Evolutionary conservation across 2,329 filamentous ascomycete species (phyloP).

Genomic region (Lasiodiplodia gonubiensis): DNA sequence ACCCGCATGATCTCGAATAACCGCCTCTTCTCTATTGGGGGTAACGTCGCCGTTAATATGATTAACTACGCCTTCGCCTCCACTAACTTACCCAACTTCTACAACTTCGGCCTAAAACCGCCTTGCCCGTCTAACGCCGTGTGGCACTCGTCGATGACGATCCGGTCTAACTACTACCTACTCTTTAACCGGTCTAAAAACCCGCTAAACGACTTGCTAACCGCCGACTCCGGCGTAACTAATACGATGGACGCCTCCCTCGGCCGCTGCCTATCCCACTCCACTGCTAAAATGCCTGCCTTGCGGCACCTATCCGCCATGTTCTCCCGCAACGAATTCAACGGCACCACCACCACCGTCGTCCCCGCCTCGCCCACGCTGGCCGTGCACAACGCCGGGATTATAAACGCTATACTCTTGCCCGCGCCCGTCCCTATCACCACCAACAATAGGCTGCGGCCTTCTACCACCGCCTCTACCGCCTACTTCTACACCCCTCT

Average conservation of each 20-base stretch:
- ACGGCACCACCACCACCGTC: constrained; percentile 32
- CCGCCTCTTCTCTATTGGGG: constrained; percentile 21
- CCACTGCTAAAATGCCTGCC: constrained; percentile 23
- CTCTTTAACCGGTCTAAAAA: constrained; percentile 27
- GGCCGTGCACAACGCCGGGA: constrained; percentile 24
- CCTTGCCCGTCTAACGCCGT: constrained; percentile 19
- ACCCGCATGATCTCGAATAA: neutral
- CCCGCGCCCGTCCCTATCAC: constrained; percentile 32
- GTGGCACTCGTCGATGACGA: constrained; percentile 29
- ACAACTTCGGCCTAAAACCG: constrained; percentile 8
- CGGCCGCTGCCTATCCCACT: constrained; percentile 26
- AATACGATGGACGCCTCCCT: constrained; percentile 29
- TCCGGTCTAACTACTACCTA: constrained; percentile 27
- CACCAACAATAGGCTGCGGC: constrained; percentile 22
- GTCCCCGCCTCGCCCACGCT: neutral
- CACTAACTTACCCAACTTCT: constrained; percentile 22
- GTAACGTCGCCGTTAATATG: constrained; percentile 29
- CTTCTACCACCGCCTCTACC: constrained; percentile 27
- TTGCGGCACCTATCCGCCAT: constrained; percentile 24
- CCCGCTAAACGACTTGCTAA: constrained; percentile 28
- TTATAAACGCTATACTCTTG: constrained; percentile 33
- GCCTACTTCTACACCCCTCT: constrained; percentile 29
- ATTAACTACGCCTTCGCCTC: constrained; percentile 24
- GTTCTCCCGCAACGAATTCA: constrained; percentile 30
- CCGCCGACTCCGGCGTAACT: constrained; percentile 31